A percentile compares a stretch with the other conserved stretches of the same genome.
Evolutionary conservation across 306 rosid genomes (phyloP).

Genomic region (Quercus robur): DNA sequence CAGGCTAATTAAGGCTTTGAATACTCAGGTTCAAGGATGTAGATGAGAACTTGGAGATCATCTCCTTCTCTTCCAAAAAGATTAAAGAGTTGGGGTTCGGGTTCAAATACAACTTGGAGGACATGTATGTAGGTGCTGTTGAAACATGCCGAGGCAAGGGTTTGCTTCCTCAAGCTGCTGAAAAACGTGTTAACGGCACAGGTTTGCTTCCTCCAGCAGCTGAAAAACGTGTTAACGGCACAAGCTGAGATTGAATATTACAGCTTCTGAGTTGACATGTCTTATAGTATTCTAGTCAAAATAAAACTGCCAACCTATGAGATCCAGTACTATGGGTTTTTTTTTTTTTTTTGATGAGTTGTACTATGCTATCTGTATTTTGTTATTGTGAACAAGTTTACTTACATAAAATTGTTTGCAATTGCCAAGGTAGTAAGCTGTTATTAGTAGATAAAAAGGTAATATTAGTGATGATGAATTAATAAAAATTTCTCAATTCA

Average conservation of each 20-base stretch:
- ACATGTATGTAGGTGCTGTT: conserved; percentile 60
- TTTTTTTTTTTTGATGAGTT: no score
- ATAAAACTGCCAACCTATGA: background rate
- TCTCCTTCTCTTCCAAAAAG: conserved; percentile 55
- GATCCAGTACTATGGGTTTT: background rate
- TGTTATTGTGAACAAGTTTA: no score
- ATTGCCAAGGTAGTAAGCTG: no score
- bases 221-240: background rate
- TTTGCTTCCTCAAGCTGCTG: conserved; percentile 26
- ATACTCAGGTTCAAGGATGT: conserved; percentile 48
- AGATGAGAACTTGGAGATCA: conserved; percentile 47
- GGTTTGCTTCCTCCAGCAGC: conserved; percentile 38
- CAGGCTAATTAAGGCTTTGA: background rate
- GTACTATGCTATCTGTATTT: no score
- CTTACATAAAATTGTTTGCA: no score
- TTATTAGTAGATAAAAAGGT: no score
- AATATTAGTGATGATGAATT: no score
- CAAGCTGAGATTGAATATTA: conserved; percentile 3
- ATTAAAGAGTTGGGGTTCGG: conserved; percentile 56
- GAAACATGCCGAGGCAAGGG: conserved; percentile 55
- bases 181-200: conserved; percentile 12
- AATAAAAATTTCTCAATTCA: no score
- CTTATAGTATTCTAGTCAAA: background rate
- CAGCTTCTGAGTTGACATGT: background rate
- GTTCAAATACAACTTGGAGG: conserved; percentile 62